A percentile compares a stretch with the other conserved stretches of the same genome.
These are phyloP conservation scores for Geosmithia morbida DNA, from an alignment of 2,329 filamentous ascomycete genomes.

Conservation along the genomic window DNA sequence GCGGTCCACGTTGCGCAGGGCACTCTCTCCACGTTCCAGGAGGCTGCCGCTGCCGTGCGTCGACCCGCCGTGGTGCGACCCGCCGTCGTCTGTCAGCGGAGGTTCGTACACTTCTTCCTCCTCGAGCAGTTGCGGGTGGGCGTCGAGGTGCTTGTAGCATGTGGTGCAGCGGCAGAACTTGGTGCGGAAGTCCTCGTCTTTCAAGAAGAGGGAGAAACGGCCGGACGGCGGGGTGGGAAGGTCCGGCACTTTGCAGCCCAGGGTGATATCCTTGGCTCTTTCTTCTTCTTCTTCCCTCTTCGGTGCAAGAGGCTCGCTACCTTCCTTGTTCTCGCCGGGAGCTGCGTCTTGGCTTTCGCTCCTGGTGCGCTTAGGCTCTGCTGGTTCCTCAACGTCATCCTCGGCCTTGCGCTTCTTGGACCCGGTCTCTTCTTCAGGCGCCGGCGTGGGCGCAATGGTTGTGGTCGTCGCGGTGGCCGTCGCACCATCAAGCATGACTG, in stretches of 20 bases:
- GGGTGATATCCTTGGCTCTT: constrained; percentile 1
- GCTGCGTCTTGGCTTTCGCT: constrained; percentile 23
- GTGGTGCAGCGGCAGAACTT: constrained; percentile 66
- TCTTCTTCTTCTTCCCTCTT: neutral
- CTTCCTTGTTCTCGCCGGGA: neutral
- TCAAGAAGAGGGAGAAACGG: constrained; percentile 71
- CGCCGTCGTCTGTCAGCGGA: constrained; percentile 56
- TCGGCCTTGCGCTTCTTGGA: constrained; percentile 56
- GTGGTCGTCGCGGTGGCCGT: neutral
- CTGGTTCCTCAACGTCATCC: constrained; percentile 25
- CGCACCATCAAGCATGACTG: constrained; percentile 37
- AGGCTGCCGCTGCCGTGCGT: constrained; percentile 66
- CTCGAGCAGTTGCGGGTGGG: constrained; percentile 71
- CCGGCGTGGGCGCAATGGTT: constrained; percentile 1
- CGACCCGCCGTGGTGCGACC: constrained; percentile 37
- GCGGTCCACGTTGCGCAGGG: constrained; percentile 80
- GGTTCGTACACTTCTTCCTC: constrained; percentile 93
- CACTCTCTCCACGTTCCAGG: constrained; percentile 83
- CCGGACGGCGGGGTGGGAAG: constrained; percentile 41
- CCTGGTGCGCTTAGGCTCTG: constrained; percentile 36
- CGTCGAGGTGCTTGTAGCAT: constrained; percentile 63
- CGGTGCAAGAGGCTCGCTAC: neutral
- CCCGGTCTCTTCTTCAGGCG: constrained; percentile 3
- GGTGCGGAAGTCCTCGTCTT: constrained; percentile 56
- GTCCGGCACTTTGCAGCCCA: constrained; percentile 42